These are phyloP conservation scores for Sarocladium brachiariae DNA, from an alignment of 2,329 filamentous ascomycete genomes.

Conservation along the genomic window DNA sequence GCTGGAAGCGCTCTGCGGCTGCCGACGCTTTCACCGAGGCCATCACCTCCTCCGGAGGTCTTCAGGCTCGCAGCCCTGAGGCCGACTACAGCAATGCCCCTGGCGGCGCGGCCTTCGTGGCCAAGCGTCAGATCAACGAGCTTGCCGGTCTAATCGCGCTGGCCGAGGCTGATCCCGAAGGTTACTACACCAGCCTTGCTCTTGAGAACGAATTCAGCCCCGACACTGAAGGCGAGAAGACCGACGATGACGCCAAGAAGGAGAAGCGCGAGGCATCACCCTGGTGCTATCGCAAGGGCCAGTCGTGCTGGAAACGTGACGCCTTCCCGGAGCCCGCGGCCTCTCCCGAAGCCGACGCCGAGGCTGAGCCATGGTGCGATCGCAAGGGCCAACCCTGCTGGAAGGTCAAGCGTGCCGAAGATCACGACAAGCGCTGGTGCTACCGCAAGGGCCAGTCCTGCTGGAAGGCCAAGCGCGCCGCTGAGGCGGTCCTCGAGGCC, in stretches of 20 bases:
- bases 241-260: conserved; percentile 14
- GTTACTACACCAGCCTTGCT: conserved; percentile 26
- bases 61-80: conserved; percentile 20
- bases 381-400: conserved; percentile 19
- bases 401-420: conserved; percentile 19
- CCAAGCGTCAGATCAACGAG: conserved; percentile 31
- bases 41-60: conserved; percentile 18
- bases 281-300: conserved; percentile 23
- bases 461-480: conserved; percentile 33
- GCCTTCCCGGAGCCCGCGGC: conserved; percentile 22
- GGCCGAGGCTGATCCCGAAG: conserved; percentile 20
- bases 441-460: conserved; percentile 29
- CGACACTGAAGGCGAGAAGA: conserved; percentile 21
- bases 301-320: conserved; percentile 32
- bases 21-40: conserved; percentile 25
- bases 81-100: conserved; percentile 26
- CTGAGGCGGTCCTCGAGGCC: conserved; percentile 28
- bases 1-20: conserved; percentile 35
- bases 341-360: conserved; percentile 18
- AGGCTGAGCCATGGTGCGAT: conserved; percentile 17
- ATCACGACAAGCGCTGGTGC: conserved; percentile 24
- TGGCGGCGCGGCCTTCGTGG: conserved; percentile 29
- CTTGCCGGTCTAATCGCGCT: conserved; percentile 30
- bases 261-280: conserved; percentile 11
- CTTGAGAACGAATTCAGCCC: conserved; percentile 20